phyloP scores from a whole-genome alignment of 1,284 basidiomycete species.

The Tetrapyrgos nigripes region DNA sequence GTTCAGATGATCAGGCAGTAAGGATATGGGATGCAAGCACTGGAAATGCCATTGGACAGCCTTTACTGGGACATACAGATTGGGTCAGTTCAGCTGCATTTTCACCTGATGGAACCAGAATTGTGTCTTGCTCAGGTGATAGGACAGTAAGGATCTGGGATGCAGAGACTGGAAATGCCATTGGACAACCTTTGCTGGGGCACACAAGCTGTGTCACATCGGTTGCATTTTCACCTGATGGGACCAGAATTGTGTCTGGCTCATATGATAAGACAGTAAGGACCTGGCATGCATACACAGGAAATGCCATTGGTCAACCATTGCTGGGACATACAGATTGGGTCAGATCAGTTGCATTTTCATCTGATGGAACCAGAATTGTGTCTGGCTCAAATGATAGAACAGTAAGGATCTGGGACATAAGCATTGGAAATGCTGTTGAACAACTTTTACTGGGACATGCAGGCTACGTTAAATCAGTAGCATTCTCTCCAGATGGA shows the following conservation, averaged over 20 bases:
- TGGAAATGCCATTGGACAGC: background rate
- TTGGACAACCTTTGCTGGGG: slow-evolving; percentile 5
- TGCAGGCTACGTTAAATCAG: background rate
- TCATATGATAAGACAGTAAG: no score
- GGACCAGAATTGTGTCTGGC: no score
- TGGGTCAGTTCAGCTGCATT: slow-evolving; percentile 15
- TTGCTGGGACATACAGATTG: background rate
- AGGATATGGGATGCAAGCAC: background rate
- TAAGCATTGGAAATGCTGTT: background rate
- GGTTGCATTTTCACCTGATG: slow-evolving; percentile 19
- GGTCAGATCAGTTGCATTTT: slow-evolving; percentile 6
- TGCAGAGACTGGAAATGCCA: background rate
- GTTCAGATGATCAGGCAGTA: no score
- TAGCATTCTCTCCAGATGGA: slow-evolving; percentile 15
- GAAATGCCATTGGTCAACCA: background rate
- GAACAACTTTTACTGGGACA: slow-evolving; percentile 14
- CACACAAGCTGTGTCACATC: background rate
- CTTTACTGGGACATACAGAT: background rate
- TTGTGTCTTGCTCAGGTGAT: slow-evolving; percentile 8
- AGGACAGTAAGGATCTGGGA: slow-evolving; percentile 15
- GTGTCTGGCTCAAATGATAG: slow-evolving; percentile 6
- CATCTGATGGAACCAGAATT: background rate
- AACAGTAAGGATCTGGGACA: slow-evolving; percentile 5
- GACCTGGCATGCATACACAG: slow-evolving; percentile 17
- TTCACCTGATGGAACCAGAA: slow-evolving; percentile 15